Evolutionary conservation across 108 stramenopile species (phyloP), one percentile per base, ranked within the genome.

Genomic region (Nitzschia putrida): DNA sequence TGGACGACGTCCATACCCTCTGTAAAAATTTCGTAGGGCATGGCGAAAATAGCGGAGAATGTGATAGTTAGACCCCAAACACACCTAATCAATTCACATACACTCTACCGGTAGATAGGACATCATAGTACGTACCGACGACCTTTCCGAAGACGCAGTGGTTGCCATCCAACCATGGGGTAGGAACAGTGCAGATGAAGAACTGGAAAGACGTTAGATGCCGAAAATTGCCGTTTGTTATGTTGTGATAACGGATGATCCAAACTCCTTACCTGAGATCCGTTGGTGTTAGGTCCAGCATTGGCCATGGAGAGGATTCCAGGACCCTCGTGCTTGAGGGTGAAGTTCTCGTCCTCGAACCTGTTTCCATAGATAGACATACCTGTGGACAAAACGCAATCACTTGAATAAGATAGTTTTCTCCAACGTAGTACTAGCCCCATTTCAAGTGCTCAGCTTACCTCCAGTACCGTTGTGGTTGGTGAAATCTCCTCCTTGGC

Each of bases 401-500:
- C 9, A 44, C 9, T 13, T 13, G 13, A 11, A 11, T 13, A 44
- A 11, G 44, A 44, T 9, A 44, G 13, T 44, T 11, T 44, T 9
- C 44, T 11, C 44, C 44, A 44, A 11, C 11, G 13, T 44, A 44
- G 44, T 44, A n/a, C n/a, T n/a, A n/a, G n/a, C n/a, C n/a, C n/a
- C n/a, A n/a, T n/a, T n/a, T n/a, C n/a, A n/a, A n/a, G n/a, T n/a
- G n/a, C n/a, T n/a, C n/a, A 83, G 74, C 75, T 90, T 89, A 54
- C 94, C 89, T 18, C 96, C 97, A 14, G 96, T 97, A 43, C 98
- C 98, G 61, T 97, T 93, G 52, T 83, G 82, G 70, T 85, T 81
- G 43, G 97, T 97, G 80, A 99, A 99, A 77, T 99, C 98, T 7
- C 97, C 97, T 44, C 95, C 95, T 70, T 95, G 82, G 72, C 82